These are phyloP conservation scores for Gryganskiella cystojenkinii DNA, from an alignment of 192 early-diverging fungal genomes.

Conservation along the genomic window DNA sequence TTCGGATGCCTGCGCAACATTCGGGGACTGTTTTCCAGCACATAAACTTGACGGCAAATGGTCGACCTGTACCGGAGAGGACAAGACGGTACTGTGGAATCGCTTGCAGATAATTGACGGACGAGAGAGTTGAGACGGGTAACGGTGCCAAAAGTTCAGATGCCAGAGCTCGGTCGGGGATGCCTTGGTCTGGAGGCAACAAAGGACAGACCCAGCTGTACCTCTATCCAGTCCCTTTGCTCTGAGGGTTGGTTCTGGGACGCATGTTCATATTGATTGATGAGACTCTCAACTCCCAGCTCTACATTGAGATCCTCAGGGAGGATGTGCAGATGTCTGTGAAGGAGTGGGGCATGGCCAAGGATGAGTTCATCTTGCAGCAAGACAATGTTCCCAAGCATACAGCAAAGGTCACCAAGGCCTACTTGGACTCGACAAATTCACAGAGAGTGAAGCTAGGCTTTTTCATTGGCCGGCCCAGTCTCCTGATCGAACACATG, in stretches of 20 bases:
- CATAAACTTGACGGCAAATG: too few species aligned
- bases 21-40: too few species aligned
- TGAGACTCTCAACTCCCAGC: conserved; percentile 8
- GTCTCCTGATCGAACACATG: conserved; percentile 4
- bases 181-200: too few species aligned
- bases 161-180: too few species aligned
- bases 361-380: conserved; percentile 35
- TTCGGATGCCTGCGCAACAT: too few species aligned
- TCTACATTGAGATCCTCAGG: conserved; percentile 21
- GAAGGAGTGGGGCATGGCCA: conserved; percentile 15
- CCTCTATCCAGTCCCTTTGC: neutral
- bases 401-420: conserved; percentile 23
- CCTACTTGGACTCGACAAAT: conserved; percentile 1
- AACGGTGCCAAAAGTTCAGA: too few species aligned
- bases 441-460: conserved; percentile 20
- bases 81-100: too few species aligned
- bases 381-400: conserved; percentile 56
- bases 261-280: too few species aligned
- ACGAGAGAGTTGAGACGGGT: too few species aligned
- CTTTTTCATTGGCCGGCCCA: conserved; percentile 23
- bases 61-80: too few species aligned
- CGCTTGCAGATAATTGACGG: too few species aligned
- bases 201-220: neutral
- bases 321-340: conserved; percentile 20
- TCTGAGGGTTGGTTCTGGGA: neutral